Evolutionary conservation across 176 grass and related monocot species (phyloP).

Genomic region (Thinopyrum elongatum): DNA sequence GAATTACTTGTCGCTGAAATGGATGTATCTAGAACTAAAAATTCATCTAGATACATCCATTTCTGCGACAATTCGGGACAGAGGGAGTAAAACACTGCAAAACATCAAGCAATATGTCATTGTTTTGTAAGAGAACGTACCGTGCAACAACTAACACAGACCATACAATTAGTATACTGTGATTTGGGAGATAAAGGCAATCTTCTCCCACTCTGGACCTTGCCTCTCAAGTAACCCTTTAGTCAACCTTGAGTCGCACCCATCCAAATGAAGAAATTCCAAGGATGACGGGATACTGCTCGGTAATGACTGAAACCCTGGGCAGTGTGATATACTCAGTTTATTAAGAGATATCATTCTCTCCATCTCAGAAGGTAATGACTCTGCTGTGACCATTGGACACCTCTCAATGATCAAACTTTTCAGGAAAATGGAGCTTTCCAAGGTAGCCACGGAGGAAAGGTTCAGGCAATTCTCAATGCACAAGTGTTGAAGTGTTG

Average conservation of each 20-base stretch:
- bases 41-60: too few species aligned
- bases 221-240: conserved; percentile 8
- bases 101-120: background rate
- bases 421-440: conserved; percentile 27
- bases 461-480: conserved; percentile 33
- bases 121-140: conserved; percentile 1
- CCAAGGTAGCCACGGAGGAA: conserved; percentile 26
- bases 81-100: background rate
- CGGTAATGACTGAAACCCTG: conserved; percentile 27
- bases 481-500: conserved; percentile 25
- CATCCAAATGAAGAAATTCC: conserved; percentile 34
- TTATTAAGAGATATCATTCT: conserved; percentile 35
- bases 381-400: conserved; percentile 1
- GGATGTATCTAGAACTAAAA: too few species aligned
- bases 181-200: conserved; percentile 13
- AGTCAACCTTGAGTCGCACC: conserved; percentile 21
- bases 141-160: background rate
- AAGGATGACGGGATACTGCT: conserved; percentile 14
- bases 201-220: conserved; percentile 41
- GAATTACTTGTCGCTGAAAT: too few species aligned
- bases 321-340: conserved; percentile 36
- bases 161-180: background rate
- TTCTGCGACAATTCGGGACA: too few species aligned
- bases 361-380: conserved; percentile 22
- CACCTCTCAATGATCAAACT: conserved; percentile 43